Percentiles rank a stretch among this genome's conserved stretches.
These are phyloP conservation scores for Yarrowia yakushimensis DNA, from an alignment of 805 yeast species.

Conservation along the genomic window DNA sequence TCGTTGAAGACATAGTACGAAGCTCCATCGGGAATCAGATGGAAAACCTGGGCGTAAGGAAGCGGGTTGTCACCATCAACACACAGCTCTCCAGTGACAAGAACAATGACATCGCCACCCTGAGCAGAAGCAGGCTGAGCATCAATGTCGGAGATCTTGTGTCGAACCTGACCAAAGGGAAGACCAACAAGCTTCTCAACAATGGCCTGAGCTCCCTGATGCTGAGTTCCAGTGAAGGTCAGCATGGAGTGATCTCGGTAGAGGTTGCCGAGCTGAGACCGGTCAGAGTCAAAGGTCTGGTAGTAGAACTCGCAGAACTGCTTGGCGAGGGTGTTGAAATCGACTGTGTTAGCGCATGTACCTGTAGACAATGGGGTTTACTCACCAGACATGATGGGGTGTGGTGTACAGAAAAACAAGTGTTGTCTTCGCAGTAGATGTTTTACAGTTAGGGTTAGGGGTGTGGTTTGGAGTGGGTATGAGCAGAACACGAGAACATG, in stretches of 20 bases:
- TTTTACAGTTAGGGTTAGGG: neutral
- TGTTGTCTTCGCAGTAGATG: too few relatives aligned
- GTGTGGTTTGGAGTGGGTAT: neutral
- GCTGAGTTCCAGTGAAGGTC: slow-evolving; percentile 90
- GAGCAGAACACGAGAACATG: too few relatives aligned
- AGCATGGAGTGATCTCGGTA: slow-evolving; percentile 97
- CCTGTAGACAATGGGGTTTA: neutral
- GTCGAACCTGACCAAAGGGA: slow-evolving; percentile 90
- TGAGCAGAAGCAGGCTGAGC: slow-evolving; percentile 96
- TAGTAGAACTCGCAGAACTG: slow-evolving; percentile 94
- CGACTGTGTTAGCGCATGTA: slow-evolving; percentile 25
- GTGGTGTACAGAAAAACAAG: neutral
- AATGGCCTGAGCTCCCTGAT: slow-evolving; percentile 90
- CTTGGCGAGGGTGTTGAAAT: slow-evolving; percentile 41
- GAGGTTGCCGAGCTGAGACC: slow-evolving; percentile 85
- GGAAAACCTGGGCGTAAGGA: slow-evolving; percentile 96
- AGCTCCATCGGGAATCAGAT: slow-evolving; percentile 86
- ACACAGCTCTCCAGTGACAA: slow-evolving; percentile 95
- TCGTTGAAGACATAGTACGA: slow-evolving; percentile 95
- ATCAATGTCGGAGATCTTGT: slow-evolving; percentile 90
- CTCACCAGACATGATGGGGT: slow-evolving; percentile 16
- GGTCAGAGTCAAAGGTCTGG: slow-evolving; percentile 89
- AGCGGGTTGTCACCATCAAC: slow-evolving; percentile 95
- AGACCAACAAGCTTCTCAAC: slow-evolving; percentile 86
- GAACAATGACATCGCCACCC: slow-evolving; percentile 83